Conservation (phyloP, 768 basidiomycete species). For the Pholiota microspora region DNA sequence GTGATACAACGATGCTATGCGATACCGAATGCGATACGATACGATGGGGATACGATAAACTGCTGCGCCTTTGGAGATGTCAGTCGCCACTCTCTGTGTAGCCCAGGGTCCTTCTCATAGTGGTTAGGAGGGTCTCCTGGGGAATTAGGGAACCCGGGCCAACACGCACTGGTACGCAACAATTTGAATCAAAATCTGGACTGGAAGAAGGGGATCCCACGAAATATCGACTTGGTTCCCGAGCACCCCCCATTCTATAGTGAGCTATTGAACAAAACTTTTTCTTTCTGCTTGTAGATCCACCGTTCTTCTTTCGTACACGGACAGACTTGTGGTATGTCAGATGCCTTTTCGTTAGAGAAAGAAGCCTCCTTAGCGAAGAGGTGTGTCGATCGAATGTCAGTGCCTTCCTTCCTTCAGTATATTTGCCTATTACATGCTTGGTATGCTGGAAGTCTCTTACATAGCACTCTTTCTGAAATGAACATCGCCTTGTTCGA, state of each 20-base stretch:
- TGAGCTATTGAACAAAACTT: too few relatives aligned
- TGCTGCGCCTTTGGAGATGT: background rate
- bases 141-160: background rate
- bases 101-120: background rate
- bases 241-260: too few relatives aligned
- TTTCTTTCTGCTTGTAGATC: background rate
- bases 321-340: background rate
- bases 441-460: background rate
- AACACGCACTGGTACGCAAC: background rate
- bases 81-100: background rate
- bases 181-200: background rate
- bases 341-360: background rate
- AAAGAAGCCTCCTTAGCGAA: background rate
- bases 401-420: background rate
- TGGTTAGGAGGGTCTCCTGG: background rate
- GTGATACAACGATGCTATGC: too few relatives aligned
- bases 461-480: background rate
- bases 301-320: background rate
- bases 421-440: background rate
- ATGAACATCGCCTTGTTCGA: background rate
- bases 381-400: background rate
- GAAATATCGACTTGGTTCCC: background rate
- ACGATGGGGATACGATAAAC: background rate
- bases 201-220: background rate
- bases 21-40: too few relatives aligned